Evolutionary conservation across 257 asterid species (phyloP).

Genomic region (Ligustrum vulgare): DNA sequence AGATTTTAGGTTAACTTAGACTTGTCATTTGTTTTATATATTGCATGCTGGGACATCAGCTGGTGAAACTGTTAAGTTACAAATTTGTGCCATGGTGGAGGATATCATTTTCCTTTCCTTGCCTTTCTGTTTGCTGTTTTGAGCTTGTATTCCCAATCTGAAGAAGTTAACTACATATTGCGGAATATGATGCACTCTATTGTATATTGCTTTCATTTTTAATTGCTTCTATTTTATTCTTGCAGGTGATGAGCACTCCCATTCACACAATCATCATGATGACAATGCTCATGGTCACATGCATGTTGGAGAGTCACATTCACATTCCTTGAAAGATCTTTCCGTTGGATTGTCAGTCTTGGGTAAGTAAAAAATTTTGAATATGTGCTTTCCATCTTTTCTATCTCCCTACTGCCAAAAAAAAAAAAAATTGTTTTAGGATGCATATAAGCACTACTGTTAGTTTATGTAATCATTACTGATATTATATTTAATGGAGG

Average conservation of each 20-base stretch:
- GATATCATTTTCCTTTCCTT: background rate
- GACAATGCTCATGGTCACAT: constrained; percentile 54
- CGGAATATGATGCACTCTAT: constrained; percentile 5
- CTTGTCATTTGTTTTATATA: background rate
- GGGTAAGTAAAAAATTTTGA: constrained; percentile 48
- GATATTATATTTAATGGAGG: background rate
- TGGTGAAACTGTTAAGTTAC: constrained; percentile 10
- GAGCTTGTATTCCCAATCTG: constrained; percentile 17
- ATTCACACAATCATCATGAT: constrained; percentile 67
- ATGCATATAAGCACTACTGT: background rate
- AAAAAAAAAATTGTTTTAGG: background rate
- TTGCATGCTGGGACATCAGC: background rate
- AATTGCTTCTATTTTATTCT: constrained; percentile 17
- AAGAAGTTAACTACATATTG: background rate
- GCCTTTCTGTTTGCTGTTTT: constrained; percentile 11
- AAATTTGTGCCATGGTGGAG: background rate
- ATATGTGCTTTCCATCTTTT: background rate
- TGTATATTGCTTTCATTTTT: constrained; percentile 13
- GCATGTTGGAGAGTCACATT: constrained; percentile 65
- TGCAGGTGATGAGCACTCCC: constrained; percentile 87
- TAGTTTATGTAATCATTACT: background rate
- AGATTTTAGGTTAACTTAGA: background rate
- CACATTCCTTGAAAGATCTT: constrained; percentile 89
- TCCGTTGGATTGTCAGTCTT: constrained; percentile 82
- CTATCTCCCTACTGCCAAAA: background rate